Base-by-base conservation (phyloP, 1,284 basidiomycete species). In the Ustilago bromivora region DNA sequence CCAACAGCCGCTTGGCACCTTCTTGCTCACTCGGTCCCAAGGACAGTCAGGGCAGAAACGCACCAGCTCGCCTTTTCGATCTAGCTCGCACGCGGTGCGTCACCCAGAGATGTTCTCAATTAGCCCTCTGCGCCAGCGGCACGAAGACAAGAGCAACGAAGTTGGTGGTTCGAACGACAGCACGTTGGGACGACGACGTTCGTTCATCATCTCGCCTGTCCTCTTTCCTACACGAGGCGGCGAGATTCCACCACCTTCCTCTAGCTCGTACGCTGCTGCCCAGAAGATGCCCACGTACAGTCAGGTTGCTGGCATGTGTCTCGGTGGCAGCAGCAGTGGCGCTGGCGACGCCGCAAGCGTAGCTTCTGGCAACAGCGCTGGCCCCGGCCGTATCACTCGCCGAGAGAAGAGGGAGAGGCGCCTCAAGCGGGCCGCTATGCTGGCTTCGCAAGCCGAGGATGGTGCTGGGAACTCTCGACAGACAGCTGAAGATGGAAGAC, bases 341-440 rank as follows among this genome's bases (percentile, higher is more conserved):
- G 60, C 49, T n/a, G 67, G 62, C 23, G 71, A 72, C 34, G 63
- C 70, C 28, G 68, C 66, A 11, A 76, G 75, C 34, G 64, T 79
- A 3, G 75, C 68, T 11, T 72, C 71, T 5, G 59, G 60, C 55
- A 73, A 55, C 36, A 76, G 77, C 47, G 74, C 78, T 5, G 78
- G 73, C 5, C 72, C 68, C 4, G 72, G 78, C 15, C 77, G 78
- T 49, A 76, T 82, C 55, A 83, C 82, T 10, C 76, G 76, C 40
- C 62, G 79, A 40, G 82, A 83, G 57, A 83, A 83, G 74, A 61
- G 79, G 40, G 72, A 82, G 63, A 66, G 68, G 54, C 80, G 80
- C 43, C 78, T 79, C 35, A 73, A 65, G 34, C 65, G 78, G 2
- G 78, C 78, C 9, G 77, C 79, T 1, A 23, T 73, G 61, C 66